phyloP scores from a whole-genome alignment of 495 filamentous ascomycete species.

The Penicillium diatomitis region DNA sequence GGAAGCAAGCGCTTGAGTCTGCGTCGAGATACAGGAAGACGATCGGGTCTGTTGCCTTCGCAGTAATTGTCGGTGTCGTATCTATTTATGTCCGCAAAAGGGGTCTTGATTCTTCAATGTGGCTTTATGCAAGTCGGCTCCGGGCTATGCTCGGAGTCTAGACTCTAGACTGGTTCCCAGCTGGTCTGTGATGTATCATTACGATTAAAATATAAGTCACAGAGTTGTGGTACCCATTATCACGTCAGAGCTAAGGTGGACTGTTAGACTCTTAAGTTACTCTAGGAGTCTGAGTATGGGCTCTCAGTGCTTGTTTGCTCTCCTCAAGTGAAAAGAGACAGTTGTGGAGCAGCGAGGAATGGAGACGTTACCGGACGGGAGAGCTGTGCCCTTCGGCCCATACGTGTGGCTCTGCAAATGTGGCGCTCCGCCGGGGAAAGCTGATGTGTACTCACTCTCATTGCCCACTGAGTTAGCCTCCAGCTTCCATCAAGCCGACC shows the following conservation, averaged over 20 bases:
- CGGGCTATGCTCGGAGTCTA: conserved; percentile 16
- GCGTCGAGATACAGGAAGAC: conserved; percentile 54
- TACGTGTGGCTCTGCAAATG: conserved; percentile 15
- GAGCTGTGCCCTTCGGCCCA: not conserved
- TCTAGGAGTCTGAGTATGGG: no score
- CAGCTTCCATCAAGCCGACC: conserved; percentile 8
- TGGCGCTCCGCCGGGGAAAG: conserved; percentile 20
- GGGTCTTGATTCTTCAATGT: conserved; percentile 34
- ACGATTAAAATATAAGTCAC: no score
- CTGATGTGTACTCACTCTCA: conserved; percentile 24
- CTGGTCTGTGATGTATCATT: no score
- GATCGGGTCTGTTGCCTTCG: conserved; percentile 47
- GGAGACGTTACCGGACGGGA: no score
- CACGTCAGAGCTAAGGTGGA: no score
- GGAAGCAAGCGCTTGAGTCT: conserved; percentile 39
- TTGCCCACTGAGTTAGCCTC: conserved; percentile 7
- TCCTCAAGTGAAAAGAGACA: no score
- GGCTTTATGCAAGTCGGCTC: conserved; percentile 26
- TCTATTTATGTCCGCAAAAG: conserved; percentile 43
- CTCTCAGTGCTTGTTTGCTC: no score
- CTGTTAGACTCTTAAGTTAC: no score
- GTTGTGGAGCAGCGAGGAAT: no score
- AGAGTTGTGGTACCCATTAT: no score
- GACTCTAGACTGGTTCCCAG: not conserved
- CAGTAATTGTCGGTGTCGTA: conserved; percentile 52